phyloP scores from a whole-genome alignment of 148 eudicot genomes.

The Persicaria tinctoria region DNA sequence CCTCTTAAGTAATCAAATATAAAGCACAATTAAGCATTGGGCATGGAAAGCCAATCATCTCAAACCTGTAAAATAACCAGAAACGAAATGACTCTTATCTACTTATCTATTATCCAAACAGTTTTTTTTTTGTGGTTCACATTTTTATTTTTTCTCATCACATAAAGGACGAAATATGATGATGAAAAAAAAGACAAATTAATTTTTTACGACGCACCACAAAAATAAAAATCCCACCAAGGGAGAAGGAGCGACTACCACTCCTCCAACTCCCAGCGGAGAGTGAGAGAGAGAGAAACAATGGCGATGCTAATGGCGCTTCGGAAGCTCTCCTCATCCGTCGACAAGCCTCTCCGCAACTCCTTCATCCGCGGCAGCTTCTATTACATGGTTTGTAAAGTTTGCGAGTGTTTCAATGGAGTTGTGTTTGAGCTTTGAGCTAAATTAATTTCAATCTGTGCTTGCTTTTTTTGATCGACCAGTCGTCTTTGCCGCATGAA shows the following conservation, averaged over 20 bases:
- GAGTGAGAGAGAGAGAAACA: conserved; percentile 13
- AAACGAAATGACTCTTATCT: conserved; percentile 3
- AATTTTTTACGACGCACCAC: neutral
- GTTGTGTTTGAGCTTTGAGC: neutral
- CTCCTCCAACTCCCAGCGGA: neutral
- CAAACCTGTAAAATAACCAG: neutral
- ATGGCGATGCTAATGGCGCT: conserved; percentile 96
- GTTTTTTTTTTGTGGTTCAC: conserved; percentile 9
- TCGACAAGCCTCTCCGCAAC: conserved; percentile 50
- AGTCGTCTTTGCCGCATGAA: conserved; percentile 73
- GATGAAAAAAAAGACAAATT: neutral
- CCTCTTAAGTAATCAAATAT: no score
- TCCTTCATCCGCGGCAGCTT: conserved; percentile 53
- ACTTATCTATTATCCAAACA: conserved; percentile 5
- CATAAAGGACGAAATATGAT: neutral
- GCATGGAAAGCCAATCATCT: neutral
- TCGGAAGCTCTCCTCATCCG: conserved; percentile 66
- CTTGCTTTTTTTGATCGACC: conserved; percentile 9
- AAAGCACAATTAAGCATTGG: neutral
- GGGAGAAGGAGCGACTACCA: neutral
- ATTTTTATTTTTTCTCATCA: neutral
- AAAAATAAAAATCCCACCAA: conserved; percentile 10
- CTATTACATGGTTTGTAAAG: conserved; percentile 49
- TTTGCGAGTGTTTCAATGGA: neutral
- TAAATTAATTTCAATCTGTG: neutral